Evolutionary conservation across 768 basidiomycete genomes (phyloP).

Genomic region (Termitomyces bulborhizus): DNA sequence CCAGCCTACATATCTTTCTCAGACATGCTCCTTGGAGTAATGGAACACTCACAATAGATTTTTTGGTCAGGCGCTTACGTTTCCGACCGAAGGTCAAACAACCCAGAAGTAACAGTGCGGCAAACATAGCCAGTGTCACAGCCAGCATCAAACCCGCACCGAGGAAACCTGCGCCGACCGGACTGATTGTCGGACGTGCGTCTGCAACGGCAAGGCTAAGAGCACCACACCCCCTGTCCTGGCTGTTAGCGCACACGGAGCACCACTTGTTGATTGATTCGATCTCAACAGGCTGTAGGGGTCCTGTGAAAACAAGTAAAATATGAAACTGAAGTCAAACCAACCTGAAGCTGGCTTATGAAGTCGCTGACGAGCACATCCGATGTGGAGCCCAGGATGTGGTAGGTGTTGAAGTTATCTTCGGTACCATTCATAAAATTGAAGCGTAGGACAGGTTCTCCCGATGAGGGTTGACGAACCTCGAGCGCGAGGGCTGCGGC

Average conservation of each 20-base stretch:
- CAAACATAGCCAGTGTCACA: constrained; percentile 31
- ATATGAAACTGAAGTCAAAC: not conserved
- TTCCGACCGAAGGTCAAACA: constrained; percentile 22
- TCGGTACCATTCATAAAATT: constrained; percentile 66
- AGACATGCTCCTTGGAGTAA: not conserved
- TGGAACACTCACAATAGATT: not conserved
- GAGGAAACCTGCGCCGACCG: constrained; percentile 61
- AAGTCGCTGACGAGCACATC: constrained; percentile 55
- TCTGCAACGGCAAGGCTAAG: constrained; percentile 29
- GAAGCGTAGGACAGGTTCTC: constrained; percentile 50
- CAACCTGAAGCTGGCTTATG: constrained; percentile 31
- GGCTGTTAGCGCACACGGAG: constrained; percentile 45
- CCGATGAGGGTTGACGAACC: constrained; percentile 41
- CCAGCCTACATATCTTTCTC: not conserved
- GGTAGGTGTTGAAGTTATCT: constrained; percentile 38
- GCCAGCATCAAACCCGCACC: constrained; percentile 52
- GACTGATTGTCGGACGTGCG: constrained; percentile 35
- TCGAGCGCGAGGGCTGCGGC: constrained; percentile 55
- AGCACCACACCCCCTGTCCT: constrained; percentile 51
- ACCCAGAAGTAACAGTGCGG: constrained; percentile 35
- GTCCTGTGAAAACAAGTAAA: not conserved
- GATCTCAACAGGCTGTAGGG: constrained; percentile 37
- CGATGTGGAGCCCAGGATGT: constrained; percentile 32
- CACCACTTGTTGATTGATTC: constrained; percentile 57
- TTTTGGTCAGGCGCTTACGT: not conserved